A percentile compares a stretch with the other conserved stretches of the same genome.
phyloP scores from a whole-genome alignment of 345 rosid genomes.

The Boechera retrofracta region DNA sequence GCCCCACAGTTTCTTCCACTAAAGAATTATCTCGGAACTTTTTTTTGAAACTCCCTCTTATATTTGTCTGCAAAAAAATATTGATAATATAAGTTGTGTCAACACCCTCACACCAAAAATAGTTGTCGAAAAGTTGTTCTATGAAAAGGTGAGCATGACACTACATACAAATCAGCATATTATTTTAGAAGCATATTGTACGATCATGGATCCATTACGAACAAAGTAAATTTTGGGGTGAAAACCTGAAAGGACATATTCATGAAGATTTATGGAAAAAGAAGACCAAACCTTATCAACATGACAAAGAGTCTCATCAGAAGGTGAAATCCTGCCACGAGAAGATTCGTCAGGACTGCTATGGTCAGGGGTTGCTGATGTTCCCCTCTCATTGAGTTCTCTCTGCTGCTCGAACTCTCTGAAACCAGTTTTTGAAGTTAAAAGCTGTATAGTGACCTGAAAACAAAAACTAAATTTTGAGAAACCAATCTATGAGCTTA shows the following conservation, averaged over 20 bases:
- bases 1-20: conserved; percentile 55
- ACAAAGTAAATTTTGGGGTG: background rate
- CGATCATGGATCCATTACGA: background rate
- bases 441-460: conserved; percentile 92
- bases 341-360: conserved; percentile 62
- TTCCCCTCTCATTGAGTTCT: conserved; percentile 85
- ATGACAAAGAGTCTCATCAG: conserved; percentile 62
- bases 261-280: conserved; percentile 29
- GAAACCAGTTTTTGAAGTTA: conserved; percentile 97
- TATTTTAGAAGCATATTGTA: conserved; percentile 5
- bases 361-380: conserved; percentile 65
- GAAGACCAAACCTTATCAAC: conserved; percentile 59
- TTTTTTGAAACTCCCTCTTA: conserved; percentile 66
- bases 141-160: background rate
- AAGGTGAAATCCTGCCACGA: conserved; percentile 55
- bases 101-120: conserved; percentile 17
- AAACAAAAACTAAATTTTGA: conserved; percentile 27
- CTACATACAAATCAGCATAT: conserved; percentile 20
- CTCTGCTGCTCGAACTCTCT: conserved; percentile 99
- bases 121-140: background rate
- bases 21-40: conserved; percentile 57
- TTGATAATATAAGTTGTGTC: conserved; percentile 22
- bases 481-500: conserved; percentile 27
- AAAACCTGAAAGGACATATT: conserved; percentile 28
- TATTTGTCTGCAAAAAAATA: conserved; percentile 55